Evolutionary conservation across 2,329 filamentous ascomycete genomes (phyloP), one percentile per base, ranked within the genome.

Genomic region (Exophiala spinifera): DNA sequence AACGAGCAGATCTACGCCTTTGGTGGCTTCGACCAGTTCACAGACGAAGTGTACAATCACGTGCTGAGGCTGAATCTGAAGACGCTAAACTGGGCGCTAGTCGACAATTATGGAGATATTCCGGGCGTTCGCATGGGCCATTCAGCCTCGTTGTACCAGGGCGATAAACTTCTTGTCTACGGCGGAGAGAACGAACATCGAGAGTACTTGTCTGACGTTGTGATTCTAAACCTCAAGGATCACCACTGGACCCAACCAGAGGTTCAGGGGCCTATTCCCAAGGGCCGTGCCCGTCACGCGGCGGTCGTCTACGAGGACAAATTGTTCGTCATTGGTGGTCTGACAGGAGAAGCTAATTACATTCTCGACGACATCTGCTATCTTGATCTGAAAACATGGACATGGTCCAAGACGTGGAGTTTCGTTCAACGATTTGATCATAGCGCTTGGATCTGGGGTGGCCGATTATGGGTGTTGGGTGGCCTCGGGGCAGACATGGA

Each of bases 1-100:
- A 94, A 96, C 74, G 94, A 97, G 70, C 86, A 94, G 72, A 97
- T 99, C 65, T 97, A 95, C 72, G 94, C 92, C 10, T 99, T 99
- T 76, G 94, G 94, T 40, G 94, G 94, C 15, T 99, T 99, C 67
- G 94, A 99, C 69, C 92, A 97, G 72, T 97, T 96, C 69, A 99
- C 94, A 0, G 94, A 99, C 70, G 94, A 99, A 76, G 86, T 99
- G 15, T 99, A 99, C 74, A 99, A 99, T 68, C 94, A 99, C 74
- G 94, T 99, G 39, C 78, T 99, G 60, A 86, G 85, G 65, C 76
- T 99, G 48, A 91, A 99, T 70, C 80, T 99, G 60, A 80, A 87
- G 57, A 91, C 87, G 59, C 85, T 94, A 63, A 89, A 94, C 70
- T 99, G 94, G 94, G 94, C 84, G 62, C 77, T 99, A 47, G 92